Percentiles rank a stretch among this genome's conserved stretches.
phyloP scores from a whole-genome alignment of 805 yeast species.

The Wickerhamomyces xylosicus region DNA sequence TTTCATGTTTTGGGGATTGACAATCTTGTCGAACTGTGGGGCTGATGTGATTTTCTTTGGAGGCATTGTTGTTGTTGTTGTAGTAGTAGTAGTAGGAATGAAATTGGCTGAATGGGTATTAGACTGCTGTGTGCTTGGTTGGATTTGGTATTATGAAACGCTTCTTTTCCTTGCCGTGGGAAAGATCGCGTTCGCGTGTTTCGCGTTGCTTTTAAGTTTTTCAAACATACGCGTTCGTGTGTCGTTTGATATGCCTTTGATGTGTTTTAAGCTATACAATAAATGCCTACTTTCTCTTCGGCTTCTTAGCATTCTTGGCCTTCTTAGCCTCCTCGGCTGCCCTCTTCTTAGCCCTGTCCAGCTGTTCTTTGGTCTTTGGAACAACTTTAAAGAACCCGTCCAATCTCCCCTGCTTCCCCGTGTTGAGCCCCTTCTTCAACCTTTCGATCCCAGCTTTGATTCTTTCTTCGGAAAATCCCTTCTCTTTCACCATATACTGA shows the following conservation, averaged over 20 bases:
- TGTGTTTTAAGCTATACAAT: too few relatives aligned
- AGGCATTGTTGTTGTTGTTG: too few relatives aligned
- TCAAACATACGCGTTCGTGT: too few relatives aligned
- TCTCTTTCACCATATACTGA: slow-evolving; percentile 73
- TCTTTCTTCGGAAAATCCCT: slow-evolving; percentile 90
- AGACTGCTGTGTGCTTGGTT: too few relatives aligned
- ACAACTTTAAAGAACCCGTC: slow-evolving; percentile 83
- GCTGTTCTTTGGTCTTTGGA: slow-evolving; percentile 38
- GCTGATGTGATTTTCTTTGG: neutral
- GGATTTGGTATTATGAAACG: too few relatives aligned
- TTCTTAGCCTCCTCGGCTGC: slow-evolving; percentile 19
- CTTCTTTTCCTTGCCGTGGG: too few relatives aligned
- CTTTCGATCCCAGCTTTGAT: slow-evolving; percentile 81
- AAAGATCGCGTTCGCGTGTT: too few relatives aligned
- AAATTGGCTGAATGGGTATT: too few relatives aligned
- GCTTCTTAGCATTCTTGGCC: slow-evolving; percentile 17
- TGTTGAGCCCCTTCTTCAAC: slow-evolving; percentile 70
- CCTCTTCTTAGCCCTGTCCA: slow-evolving; percentile 21
- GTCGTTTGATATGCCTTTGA: too few relatives aligned
- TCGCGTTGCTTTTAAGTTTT: too few relatives aligned
- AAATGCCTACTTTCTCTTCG: slow-evolving; percentile 10
- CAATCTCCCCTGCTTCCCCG: slow-evolving; percentile 82
- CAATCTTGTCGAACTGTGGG: slow-evolving; percentile 2
- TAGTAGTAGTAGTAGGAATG: too few relatives aligned
- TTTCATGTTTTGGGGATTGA: slow-evolving; percentile 36